These are phyloP conservation scores for Paulownia fortunei DNA, from an alignment of 257 asterid species.

Conservation along the genomic window DNA sequence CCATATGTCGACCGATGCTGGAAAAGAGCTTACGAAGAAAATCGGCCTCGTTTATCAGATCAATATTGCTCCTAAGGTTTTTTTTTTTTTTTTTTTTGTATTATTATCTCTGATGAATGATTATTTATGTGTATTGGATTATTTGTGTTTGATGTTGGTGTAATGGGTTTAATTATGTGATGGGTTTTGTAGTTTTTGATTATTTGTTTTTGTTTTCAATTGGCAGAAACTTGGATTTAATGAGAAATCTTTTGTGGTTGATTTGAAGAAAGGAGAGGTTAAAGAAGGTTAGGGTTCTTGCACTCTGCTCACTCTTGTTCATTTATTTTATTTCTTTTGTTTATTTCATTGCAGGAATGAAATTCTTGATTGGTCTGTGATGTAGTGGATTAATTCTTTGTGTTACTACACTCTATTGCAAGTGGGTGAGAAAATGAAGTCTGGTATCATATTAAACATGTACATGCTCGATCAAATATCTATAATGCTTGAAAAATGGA, in stretches of 20 bases:
- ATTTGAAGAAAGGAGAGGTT: conserved; percentile 93
- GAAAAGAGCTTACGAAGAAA: conserved; percentile 67
- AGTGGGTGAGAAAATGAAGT: neutral
- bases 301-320: conserved; percentile 1
- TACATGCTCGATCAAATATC: neutral
- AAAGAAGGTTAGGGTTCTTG: conserved; percentile 70
- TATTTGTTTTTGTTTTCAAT: neutral
- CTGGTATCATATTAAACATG: neutral
- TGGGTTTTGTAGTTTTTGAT: neutral
- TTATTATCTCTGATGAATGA: too few species aligned
- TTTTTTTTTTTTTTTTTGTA: neutral
- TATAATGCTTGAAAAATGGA: neutral
- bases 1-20: conserved; percentile 81
- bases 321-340: neutral
- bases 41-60: conserved; percentile 92
- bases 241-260: conserved; percentile 81
- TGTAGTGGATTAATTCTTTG: conserved; percentile 27
- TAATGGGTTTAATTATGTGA: neutral
- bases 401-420: conserved; percentile 19
- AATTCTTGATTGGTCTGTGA: conserved; percentile 12
- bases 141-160: neutral
- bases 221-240: conserved; percentile 78
- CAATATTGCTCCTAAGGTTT: conserved; percentile 95
- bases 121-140: neutral
- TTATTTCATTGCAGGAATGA: neutral